Conservation (phyloP, 169 alveolate species). For the Neospora caninum region DNA sequence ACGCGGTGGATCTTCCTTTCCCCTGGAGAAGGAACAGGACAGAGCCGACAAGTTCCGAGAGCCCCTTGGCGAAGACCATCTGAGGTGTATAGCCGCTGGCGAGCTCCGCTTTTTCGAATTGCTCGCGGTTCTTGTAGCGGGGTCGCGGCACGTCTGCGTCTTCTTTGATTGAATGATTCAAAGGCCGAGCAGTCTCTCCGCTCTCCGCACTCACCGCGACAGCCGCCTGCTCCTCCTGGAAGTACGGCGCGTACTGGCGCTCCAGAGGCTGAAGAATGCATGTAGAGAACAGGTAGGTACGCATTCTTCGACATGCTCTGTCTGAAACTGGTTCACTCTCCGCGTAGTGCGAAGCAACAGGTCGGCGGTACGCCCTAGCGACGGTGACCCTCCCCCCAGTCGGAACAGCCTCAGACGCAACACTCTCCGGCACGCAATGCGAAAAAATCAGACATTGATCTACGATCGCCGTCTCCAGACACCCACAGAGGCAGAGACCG, state of each 20-base stretch:
- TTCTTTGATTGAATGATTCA: conserved; percentile 36
- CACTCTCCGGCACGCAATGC: no score
- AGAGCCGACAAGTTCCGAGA: neutral
- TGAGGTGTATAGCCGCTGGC: conserved; percentile 38
- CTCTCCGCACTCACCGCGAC: neutral
- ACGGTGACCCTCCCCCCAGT: no score
- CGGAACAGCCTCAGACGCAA: no score
- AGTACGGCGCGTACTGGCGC: conserved; percentile 48
- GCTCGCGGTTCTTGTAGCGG: neutral
- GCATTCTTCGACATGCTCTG: no score
- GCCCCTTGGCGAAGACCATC: neutral
- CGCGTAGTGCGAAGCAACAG: no score
- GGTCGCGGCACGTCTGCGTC: conserved; percentile 26
- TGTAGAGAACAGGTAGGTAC: no score
- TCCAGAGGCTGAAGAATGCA: conserved; percentile 24
- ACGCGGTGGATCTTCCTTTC: neutral
- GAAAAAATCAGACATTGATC: no score
- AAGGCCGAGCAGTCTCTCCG: conserved; percentile 7
- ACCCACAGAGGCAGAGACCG: no score
- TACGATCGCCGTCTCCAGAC: no score
- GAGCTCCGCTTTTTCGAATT: conserved; percentile 38
- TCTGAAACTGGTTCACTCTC: no score
- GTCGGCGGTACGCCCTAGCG: no score
- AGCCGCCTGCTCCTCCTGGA: neutral
- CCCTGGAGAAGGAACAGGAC: neutral